Evolutionary conservation across 306 rosid species (phyloP).

Genomic region (Citrullus mucosospermus): DNA sequence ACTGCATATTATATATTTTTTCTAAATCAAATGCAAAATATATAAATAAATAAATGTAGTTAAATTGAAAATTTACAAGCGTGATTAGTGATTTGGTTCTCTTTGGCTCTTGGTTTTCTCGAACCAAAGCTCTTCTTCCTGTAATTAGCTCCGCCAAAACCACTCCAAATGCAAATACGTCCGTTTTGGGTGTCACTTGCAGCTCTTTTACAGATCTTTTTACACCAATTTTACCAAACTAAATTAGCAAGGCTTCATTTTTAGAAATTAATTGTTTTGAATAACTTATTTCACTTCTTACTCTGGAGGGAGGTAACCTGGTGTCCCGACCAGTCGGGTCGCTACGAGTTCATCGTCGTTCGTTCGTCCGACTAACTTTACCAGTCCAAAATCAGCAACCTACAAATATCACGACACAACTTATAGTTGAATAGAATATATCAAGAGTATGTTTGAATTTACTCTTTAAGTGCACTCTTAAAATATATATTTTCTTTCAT

Average conservation of each 20-base stretch:
- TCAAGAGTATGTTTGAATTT: no score
- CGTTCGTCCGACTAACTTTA: slow-evolving; percentile 56
- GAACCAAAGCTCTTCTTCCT: slow-evolving; percentile 56
- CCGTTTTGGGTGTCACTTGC: slow-evolving; percentile 70
- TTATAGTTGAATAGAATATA: no score
- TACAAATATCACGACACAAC: neutral
- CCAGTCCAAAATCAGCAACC: slow-evolving; percentile 91
- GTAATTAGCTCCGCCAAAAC: slow-evolving; percentile 69
- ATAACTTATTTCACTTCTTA: slow-evolving; percentile 13
- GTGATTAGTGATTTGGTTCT: slow-evolving; percentile 46
- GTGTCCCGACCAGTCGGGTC: slow-evolving; percentile 84
- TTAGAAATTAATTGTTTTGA: neutral
- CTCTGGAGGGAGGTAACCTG: slow-evolving; percentile 97
- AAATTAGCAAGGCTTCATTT: neutral
- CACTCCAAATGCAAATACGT: slow-evolving; percentile 87
- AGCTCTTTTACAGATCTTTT: slow-evolving; percentile 74
- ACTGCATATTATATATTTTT: neutral
- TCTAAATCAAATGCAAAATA: neutral
- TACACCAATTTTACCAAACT: neutral
- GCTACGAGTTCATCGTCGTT: slow-evolving; percentile 55
- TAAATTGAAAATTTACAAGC: slow-evolving; percentile 30
- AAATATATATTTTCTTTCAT: no score
- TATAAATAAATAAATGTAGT: no score
- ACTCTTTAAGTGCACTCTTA: no score
- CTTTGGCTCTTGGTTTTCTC: slow-evolving; percentile 39